phyloP scores from a whole-genome alignment of 768 basidiomycete genomes.

The Boletus sp. region DNA sequence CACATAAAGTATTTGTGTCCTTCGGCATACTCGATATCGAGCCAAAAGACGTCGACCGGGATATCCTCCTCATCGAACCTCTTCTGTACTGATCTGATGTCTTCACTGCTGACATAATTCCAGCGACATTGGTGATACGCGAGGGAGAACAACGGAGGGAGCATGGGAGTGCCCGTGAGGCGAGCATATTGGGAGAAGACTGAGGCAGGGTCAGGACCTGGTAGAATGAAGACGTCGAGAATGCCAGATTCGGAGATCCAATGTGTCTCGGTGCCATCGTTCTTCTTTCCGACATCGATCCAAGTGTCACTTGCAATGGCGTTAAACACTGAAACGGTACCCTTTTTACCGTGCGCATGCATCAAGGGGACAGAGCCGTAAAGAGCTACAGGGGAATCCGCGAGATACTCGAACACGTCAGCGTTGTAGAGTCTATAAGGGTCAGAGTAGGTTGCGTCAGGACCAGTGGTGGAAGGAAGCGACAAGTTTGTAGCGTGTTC shows the following conservation, averaged over 20 bases:
- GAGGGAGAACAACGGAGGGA: constrained; percentile 90
- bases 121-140: constrained; percentile 98
- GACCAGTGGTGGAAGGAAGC: constrained; percentile 84
- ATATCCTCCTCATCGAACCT: constrained; percentile 94
- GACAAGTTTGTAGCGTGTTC: constrained; percentile 92
- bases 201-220: constrained; percentile 81
- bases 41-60: constrained; percentile 95
- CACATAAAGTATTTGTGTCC: constrained; percentile 98
- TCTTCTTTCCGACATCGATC: constrained; percentile 75
- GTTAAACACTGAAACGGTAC: constrained; percentile 90
- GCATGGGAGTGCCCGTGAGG: constrained; percentile 80
- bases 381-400: constrained; percentile 73
- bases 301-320: constrained; percentile 89
- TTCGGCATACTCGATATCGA: constrained; percentile 93
- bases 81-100: constrained; percentile 79
- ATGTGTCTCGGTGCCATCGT: constrained; percentile 76
- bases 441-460: constrained; percentile 73
- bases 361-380: constrained; percentile 92
- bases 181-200: constrained; percentile 83
- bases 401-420: constrained; percentile 95
- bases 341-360: constrained; percentile 86
- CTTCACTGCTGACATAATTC: constrained; percentile 93
- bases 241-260: constrained; percentile 99
- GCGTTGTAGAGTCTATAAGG: constrained; percentile 94
- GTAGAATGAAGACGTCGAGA: constrained; percentile 89